Percentiles rank a stretch among this genome's conserved stretches.
Conservation (phyloP, 2,329 filamentous ascomycete genomes). For the Falciphora oryzae region DNA sequence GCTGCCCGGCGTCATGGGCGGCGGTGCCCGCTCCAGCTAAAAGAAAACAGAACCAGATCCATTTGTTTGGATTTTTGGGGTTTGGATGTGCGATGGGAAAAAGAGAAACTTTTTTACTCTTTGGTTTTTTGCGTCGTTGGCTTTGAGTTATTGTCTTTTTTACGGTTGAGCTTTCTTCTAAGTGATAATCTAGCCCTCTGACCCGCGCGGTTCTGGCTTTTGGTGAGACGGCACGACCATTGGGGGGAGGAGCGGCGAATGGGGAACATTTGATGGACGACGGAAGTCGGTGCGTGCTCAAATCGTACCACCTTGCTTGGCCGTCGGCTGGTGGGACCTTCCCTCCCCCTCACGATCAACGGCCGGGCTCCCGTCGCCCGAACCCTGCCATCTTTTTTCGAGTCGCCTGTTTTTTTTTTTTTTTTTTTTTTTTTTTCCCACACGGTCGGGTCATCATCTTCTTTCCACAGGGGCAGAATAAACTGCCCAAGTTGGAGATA, state of each 20-base stretch:
- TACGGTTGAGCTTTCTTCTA: not conserved
- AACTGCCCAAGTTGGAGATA: not conserved
- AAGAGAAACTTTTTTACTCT: not conserved
- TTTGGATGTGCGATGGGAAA: not conserved
- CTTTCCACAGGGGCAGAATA: not conserved
- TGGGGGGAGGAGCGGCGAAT: not conserved
- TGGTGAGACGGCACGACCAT: not conserved
- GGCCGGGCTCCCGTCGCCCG: not conserved
- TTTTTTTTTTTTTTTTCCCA: not conserved
- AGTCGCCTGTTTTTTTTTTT: not conserved
- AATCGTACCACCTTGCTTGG: not conserved
- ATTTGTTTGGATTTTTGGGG: not conserved
- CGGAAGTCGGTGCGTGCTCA: too few relatives aligned
- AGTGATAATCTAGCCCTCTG: not conserved
- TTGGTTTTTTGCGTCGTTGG: not conserved
- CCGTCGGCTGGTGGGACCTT: too few relatives aligned
- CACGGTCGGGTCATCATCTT: not conserved
- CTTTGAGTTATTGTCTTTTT: not conserved
- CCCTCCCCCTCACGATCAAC: too few relatives aligned
- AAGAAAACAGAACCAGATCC: not conserved
- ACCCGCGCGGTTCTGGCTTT: not conserved
- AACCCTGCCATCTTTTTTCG: not conserved
- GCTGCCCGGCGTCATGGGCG: conserved; percentile 44
- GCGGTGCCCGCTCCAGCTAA: conserved; percentile 13
- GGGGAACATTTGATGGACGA: too few relatives aligned